phyloP scores from a whole-genome alignment of 2,329 filamentous ascomycete genomes.

The Dryadomyces quercivorus region DNA sequence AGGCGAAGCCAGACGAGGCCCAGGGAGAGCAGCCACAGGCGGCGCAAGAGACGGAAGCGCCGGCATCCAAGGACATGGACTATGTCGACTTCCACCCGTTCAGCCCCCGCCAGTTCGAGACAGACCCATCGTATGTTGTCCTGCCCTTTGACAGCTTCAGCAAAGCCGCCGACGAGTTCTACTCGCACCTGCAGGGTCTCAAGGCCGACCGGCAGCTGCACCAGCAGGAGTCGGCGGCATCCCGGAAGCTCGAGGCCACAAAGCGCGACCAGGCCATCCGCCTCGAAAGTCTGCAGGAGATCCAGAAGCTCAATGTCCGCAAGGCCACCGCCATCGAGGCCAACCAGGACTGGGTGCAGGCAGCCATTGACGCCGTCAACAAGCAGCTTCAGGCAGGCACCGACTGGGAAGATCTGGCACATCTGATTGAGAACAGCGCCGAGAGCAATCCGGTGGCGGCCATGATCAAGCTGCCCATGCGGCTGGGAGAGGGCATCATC shows the following conservation, averaged over 20 bases:
- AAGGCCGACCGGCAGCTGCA: conserved; percentile 73
- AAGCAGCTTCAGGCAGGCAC: conserved; percentile 86
- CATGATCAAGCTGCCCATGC: conserved; percentile 76
- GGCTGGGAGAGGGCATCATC: conserved; percentile 79
- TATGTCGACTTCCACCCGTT: conserved; percentile 98
- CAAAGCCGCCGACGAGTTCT: conserved; percentile 90
- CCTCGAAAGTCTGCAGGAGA: conserved; percentile 70
- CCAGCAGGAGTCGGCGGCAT: conserved; percentile 71
- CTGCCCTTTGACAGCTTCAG: conserved; percentile 79
- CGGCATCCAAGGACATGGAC: conserved; percentile 32
- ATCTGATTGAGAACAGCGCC: conserved; percentile 80
- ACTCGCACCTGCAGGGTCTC: conserved; percentile 90
- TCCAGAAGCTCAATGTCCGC: conserved; percentile 69
- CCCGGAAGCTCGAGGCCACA: conserved; percentile 75
- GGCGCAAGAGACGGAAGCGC: background rate
- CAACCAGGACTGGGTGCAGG: conserved; percentile 82
- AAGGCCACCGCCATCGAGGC: conserved; percentile 87
- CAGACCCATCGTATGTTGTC: conserved; percentile 52
- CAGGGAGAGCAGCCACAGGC: background rate
- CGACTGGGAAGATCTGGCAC: conserved; percentile 91
- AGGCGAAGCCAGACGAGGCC: conserved; percentile 18
- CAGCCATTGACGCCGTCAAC: conserved; percentile 86
- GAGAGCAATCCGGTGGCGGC: conserved; percentile 73
- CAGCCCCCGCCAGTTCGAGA: conserved; percentile 64
- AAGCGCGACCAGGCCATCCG: conserved; percentile 73